These are phyloP conservation scores for Simplicillium sp. DNA, from an alignment of 2,329 filamentous ascomycete species.

Conservation along the genomic window DNA sequence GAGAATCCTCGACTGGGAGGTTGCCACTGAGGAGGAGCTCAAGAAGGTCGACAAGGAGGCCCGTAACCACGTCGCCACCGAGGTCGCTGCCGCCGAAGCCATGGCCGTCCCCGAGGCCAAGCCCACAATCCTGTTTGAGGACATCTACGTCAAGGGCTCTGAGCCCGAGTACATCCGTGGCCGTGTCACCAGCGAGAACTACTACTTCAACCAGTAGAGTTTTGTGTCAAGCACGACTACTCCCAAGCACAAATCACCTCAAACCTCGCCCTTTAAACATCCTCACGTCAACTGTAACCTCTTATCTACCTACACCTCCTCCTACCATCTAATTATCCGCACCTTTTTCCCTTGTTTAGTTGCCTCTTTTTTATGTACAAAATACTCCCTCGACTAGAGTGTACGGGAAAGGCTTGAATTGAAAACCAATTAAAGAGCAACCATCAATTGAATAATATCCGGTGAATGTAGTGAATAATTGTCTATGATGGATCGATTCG, in stretches of 20 bases:
- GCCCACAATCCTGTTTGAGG: slow-evolving; percentile 82
- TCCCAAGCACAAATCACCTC: not conserved
- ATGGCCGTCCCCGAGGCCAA: slow-evolving; percentile 75
- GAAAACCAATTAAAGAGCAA: too few species aligned
- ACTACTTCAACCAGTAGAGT: slow-evolving; percentile 62
- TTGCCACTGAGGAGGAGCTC: slow-evolving; percentile 87
- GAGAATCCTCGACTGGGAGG: slow-evolving; percentile 93
- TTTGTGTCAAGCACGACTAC: not conserved
- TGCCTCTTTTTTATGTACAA: not conserved
- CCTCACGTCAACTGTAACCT: not conserved
- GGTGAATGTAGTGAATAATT: not conserved
- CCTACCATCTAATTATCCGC: not conserved
- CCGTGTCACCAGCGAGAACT: slow-evolving; percentile 85
- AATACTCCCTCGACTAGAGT: not conserved
- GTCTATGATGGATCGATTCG: not conserved
- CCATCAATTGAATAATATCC: too few species aligned
- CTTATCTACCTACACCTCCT: not conserved
- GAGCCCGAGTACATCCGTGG: slow-evolving; percentile 86
- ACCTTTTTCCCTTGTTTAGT: not conserved
- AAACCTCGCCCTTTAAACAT: not conserved
- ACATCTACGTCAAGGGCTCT: slow-evolving; percentile 83
- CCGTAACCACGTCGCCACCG: slow-evolving; percentile 71
- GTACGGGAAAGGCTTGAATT: not conserved
- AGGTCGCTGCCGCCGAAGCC: slow-evolving; percentile 83
- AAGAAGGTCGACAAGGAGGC: slow-evolving; percentile 95